Percentiles rank a stretch among this genome's conserved stretches.
These are phyloP conservation scores for Artemisia annua DNA, from an alignment of 129 eudicot genomes.

Conservation along the genomic window DNA sequence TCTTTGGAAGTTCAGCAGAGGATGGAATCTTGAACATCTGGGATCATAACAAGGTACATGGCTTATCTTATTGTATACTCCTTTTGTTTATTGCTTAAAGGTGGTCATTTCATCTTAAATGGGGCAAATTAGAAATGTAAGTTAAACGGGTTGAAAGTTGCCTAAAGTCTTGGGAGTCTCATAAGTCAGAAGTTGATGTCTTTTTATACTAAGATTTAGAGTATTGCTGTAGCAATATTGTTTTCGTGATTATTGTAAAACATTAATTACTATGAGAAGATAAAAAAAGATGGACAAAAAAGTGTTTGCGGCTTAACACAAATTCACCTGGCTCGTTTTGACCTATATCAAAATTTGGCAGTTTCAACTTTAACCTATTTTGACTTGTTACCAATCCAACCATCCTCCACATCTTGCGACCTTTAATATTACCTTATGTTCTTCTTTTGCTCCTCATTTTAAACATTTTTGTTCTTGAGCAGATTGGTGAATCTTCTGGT, in stretches of 20 bases:
- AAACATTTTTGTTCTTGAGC: constrained; percentile 13
- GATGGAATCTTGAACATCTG: constrained; percentile 78
- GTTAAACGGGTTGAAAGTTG: no score
- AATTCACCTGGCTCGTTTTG: no score
- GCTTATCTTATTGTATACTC: neutral
- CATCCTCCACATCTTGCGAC: neutral
- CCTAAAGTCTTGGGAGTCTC: no score
- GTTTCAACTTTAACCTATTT: neutral
- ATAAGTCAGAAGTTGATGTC: no score
- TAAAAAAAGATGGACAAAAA: no score
- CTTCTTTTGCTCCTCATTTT: neutral
- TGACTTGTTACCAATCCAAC: neutral
- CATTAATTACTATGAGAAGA: no score
- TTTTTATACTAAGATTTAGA: no score
- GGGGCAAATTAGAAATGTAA: no score
- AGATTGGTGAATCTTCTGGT: constrained; percentile 34
- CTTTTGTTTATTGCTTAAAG: neutral
- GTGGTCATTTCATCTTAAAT: neutral
- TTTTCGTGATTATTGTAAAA: no score
- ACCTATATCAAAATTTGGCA: neutral
- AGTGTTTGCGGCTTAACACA: no score
- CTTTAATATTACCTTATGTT: neutral
- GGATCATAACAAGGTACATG: constrained; percentile 70
- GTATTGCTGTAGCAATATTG: no score
- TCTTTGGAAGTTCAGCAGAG: constrained; percentile 96